phyloP scores from a whole-genome alignment of 139 green algal species.

The Micractinium conductrix region DNA sequence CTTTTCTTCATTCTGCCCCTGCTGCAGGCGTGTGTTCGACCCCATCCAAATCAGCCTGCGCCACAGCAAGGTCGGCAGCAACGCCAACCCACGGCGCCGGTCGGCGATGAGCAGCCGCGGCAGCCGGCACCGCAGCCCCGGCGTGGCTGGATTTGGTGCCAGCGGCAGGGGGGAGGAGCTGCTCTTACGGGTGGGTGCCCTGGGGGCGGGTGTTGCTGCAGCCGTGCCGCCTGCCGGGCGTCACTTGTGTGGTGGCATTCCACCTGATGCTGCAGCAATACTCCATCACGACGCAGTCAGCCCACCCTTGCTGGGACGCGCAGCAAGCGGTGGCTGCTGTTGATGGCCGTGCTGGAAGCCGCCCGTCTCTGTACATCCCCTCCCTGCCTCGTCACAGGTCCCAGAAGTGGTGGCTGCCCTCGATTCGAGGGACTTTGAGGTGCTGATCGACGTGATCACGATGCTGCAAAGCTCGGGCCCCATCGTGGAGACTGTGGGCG shows the following conservation, averaged over 20 bases:
- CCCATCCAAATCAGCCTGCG: slow-evolving; percentile 60
- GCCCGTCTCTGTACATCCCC: neutral
- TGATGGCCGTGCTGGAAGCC: too few relatives aligned
- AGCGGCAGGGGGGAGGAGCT: slow-evolving; percentile 29
- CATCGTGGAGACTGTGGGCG: slow-evolving; percentile 25
- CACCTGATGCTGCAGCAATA: too few relatives aligned
- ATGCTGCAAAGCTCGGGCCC: slow-evolving; percentile 43
- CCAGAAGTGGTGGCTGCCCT: slow-evolving; percentile 58
- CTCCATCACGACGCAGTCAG: too few relatives aligned
- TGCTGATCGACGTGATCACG: slow-evolving; percentile 67
- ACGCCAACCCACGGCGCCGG: neutral
- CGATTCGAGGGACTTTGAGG: slow-evolving; percentile 73
- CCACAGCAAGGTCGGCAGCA: slow-evolving; percentile 42
- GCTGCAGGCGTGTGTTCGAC: slow-evolving; percentile 48
- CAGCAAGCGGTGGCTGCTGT: too few relatives aligned
- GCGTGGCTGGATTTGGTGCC: neutral
- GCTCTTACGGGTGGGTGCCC: neutral
- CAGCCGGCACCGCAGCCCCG: neutral
- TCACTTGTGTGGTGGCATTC: too few relatives aligned
- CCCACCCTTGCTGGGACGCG: too few relatives aligned
- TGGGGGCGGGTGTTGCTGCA: too few relatives aligned
- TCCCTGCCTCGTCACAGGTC: slow-evolving; percentile 12
- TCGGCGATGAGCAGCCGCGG: neutral
- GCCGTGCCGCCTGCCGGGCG: too few relatives aligned
- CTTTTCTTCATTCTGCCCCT: neutral